Base-by-base conservation (phyloP, 768 basidiomycete species). In the Podaxis sp. region DNA sequence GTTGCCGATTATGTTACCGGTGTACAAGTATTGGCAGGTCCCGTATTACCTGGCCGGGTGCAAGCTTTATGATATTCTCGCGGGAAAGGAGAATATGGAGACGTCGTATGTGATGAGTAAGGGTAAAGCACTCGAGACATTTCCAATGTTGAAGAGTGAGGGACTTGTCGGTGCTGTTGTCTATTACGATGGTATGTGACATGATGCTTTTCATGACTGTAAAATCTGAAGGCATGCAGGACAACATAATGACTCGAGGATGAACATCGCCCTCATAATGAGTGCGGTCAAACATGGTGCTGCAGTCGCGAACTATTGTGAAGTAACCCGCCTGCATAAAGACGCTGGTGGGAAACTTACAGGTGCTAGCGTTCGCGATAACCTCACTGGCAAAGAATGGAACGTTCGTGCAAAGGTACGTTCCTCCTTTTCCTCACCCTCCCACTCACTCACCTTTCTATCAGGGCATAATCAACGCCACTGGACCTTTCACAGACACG, bases 11-110 rank as follows among this genome's bases (percentile, higher is more conserved):
- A 96, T 99, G 88, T 78, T 98, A 14, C 96, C 96, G 5, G 84
- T 98, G 52, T 98, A 99, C 83, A 96, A 93, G 86, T 95, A 93
- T 73, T 98, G 95, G 95, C 95, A 98, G 69, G 82, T 98, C 13
- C 96, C 96, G 0, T 99, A 98, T 74, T 98, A 97, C 73, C 94
- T 85, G 78, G 87, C 86, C 2, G 96, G 96, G 3, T 95, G 91
- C 77, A 98, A 98, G 77, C 77, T 98, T 79, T 99, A 99, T 76
- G 96, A 99, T 70, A 42, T 97, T 35, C 79, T 99, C 18, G 96
- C 96, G 6, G 96, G 96, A 0, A 90, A 90, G 72, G 93, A 97
- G 72, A 98, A 98, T 72, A 97, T 97, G 93, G 93, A 95, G 73
- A 81, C 84, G 1, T 93, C 93, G 5, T 98, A 98, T 73, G 79